Base-by-base conservation (phyloP, 768 basidiomycete species). In the Termitomyces sp. region DNA sequence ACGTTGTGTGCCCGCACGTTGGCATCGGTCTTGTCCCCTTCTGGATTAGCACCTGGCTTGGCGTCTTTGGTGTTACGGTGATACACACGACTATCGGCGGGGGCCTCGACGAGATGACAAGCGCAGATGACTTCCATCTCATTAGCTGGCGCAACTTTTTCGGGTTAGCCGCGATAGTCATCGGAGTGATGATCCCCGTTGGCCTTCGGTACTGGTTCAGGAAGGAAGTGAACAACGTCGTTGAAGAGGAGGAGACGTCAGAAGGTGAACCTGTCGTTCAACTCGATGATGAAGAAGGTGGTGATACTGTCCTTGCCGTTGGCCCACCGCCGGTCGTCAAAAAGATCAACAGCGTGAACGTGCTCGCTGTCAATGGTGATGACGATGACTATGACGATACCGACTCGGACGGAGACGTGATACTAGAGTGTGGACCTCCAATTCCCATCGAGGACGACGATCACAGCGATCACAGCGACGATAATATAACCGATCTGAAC, bases 61-160 rank as follows among this genome's bases (percentile, higher is more conserved):
- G 93, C 1, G 91, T 97, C 62, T 80, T 94, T 42, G 95, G 95
- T 49, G 90, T 94, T 43, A 85, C 85, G 1, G 91, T 95, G 61
- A 98, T 98, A 64, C 95, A 98, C 66, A 95, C 93, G 0, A 92
- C 93, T 14, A 98, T 98, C 59, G 94, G 94, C 1, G 87, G 90
- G 12, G 89, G 95, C 7, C 78, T 98, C 29, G 95, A 98, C 62
- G 86, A 94, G 59, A 98, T 98, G 96, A 96, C 95, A 5, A 89
- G 87, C 44, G 80, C 95, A 1, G 90, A 83, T 34, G 96, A 98
- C 69, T 98, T 98, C 68, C 87, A 96, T 71, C 81, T 98, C 48
- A 83, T 98, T 62, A 96, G 94, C 56, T 89, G 90, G 86, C 82
- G 83, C 58, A 98, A 98, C 72, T 90, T 95, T 67, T 81, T 96